Percentiles rank a stretch among this genome's conserved stretches.
Evolutionary conservation across 176 grass and related monocot species (phyloP).

Genomic region (Juncus inflexus): DNA sequence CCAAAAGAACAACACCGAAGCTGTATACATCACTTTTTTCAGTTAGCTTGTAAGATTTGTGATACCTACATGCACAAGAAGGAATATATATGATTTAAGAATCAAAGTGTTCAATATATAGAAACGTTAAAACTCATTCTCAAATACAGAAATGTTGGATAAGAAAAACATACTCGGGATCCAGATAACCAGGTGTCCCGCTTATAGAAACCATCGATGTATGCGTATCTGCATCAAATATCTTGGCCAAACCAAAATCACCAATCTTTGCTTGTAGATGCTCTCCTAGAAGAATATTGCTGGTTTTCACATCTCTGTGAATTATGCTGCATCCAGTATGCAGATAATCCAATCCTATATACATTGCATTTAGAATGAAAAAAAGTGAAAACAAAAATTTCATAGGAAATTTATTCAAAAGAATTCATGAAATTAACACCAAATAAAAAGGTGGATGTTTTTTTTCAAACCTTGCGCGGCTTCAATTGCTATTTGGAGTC

Average conservation of each 20-base stretch:
- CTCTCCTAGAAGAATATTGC: conserved; percentile 42
- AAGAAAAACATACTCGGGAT: conserved; percentile 34
- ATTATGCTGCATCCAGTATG: conserved; percentile 45
- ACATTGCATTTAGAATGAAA: not conserved
- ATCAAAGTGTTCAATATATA: not conserved
- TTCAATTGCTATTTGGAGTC: conserved; percentile 22
- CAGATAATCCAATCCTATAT: conserved; percentile 42
- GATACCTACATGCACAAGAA: conserved; percentile 1
- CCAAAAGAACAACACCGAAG: conserved; percentile 28
- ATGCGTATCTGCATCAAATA: conserved; percentile 4
- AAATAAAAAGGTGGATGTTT: too few relatives aligned
- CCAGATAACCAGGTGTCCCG: conserved; percentile 44
- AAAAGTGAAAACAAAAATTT: not conserved
- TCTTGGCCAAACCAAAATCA: conserved; percentile 47
- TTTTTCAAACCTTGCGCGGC: conserved; percentile 32
- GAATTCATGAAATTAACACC: too few relatives aligned
- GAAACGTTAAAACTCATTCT: not conserved
- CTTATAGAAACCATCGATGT: conserved; percentile 21
- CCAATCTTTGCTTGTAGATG: conserved; percentile 34
- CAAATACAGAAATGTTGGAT: not conserved
- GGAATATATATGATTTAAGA: not conserved
- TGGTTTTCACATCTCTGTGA: conserved; percentile 40
- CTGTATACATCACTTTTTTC: conserved; percentile 34
- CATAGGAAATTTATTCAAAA: too few relatives aligned
- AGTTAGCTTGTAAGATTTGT: conserved; percentile 6